These are phyloP conservation scores for Rhodamnia rubescens DNA, from an alignment of 345 rosid genomes.

Conservation along the genomic window DNA sequence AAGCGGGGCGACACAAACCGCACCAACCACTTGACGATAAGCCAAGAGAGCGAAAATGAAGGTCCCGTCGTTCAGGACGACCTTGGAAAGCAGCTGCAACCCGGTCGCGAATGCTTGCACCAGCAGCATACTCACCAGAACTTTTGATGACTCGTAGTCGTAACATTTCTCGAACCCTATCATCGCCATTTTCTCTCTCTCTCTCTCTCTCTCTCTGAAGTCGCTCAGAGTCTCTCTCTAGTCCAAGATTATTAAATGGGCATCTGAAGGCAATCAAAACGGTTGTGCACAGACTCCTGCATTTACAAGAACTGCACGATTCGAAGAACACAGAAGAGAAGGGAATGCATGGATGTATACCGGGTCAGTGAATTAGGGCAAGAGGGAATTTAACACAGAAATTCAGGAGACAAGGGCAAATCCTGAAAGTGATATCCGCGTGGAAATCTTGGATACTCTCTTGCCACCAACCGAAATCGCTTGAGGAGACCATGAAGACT, in stretches of 20 bases:
- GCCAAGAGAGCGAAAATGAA: constrained; percentile 35
- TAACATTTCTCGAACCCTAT: neutral
- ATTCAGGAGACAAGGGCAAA: neutral
- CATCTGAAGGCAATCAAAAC: neutral
- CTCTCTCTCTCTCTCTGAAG: neutral
- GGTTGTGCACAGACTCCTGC: neutral
- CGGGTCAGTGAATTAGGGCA: neutral
- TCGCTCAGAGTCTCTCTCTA: neutral
- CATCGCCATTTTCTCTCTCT: neutral
- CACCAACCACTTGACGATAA: constrained; percentile 39
- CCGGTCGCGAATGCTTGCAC: constrained; percentile 36
- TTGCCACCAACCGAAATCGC: neutral
- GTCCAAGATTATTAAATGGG: neutral
- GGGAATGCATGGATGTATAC: neutral
- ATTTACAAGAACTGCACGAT: neutral
- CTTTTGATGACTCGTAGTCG: constrained; percentile 1
- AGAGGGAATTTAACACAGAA: neutral
- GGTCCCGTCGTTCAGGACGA: constrained; percentile 21
- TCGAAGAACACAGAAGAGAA: neutral
- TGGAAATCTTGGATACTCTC: neutral
- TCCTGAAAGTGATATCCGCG: neutral
- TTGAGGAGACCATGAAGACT: neutral
- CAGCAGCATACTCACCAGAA: constrained; percentile 19
- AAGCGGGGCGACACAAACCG: constrained; percentile 32
- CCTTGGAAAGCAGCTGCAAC: constrained; percentile 26